These are phyloP conservation scores for Exophiala viscosa DNA, from an alignment of 2,329 filamentous ascomycete species.

Conservation along the genomic window DNA sequence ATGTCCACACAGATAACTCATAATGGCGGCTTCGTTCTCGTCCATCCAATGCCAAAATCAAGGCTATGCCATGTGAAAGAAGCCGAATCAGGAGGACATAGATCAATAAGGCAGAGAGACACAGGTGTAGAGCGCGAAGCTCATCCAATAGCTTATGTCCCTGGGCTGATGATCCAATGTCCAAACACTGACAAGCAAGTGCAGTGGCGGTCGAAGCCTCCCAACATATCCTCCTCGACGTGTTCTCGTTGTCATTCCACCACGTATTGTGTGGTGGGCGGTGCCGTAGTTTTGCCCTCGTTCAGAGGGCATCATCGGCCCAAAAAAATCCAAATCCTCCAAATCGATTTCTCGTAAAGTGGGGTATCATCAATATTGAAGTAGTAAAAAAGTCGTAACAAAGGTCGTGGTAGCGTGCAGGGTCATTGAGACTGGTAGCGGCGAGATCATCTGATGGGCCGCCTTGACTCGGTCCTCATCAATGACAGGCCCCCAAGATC, in stretches of 20 bases:
- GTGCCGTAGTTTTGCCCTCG: background rate
- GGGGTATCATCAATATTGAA: background rate
- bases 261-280: background rate
- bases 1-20: background rate
- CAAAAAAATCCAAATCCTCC: background rate
- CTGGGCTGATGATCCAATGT: background rate
- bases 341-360: background rate
- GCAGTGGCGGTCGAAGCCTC: background rate
- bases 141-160: conserved; percentile 9
- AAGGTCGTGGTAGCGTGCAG: background rate
- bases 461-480: conserved; percentile 24
- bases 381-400: background rate
- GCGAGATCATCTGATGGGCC: conserved; percentile 15
- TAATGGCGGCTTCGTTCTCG: background rate
- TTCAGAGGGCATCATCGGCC: background rate
- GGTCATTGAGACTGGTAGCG: background rate
- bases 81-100: background rate
- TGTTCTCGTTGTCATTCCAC: background rate
- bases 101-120: background rate
- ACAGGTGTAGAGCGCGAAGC: conserved; percentile 19
- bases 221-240: background rate
- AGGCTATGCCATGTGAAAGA: background rate
- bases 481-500: conserved; percentile 23
- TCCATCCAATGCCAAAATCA: background rate
- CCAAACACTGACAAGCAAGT: background rate